phyloP scores from a whole-genome alignment of 441 rosid species.

The Euphorbia corollata region DNA sequence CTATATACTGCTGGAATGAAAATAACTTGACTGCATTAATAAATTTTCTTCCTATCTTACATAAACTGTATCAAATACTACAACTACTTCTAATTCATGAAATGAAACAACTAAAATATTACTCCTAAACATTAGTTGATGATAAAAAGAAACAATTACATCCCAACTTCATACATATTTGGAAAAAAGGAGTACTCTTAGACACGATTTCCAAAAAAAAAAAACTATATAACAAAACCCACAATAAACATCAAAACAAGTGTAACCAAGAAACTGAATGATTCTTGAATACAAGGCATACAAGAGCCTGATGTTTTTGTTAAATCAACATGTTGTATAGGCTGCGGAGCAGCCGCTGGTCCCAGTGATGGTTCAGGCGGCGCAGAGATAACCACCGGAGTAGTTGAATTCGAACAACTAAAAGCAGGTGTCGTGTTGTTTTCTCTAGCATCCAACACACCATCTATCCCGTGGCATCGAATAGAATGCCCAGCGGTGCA shows the following conservation, averaged over 20 bases:
- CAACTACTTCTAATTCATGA: no score
- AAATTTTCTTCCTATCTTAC: no score
- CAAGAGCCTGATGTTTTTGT: slow-evolving; percentile 20
- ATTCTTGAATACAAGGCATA: neutral
- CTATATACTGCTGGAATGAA: no score
- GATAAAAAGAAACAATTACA: neutral
- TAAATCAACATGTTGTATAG: slow-evolving; percentile 6
- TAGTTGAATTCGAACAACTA: slow-evolving; percentile 26
- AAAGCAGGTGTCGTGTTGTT: neutral
- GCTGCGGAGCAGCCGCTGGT: slow-evolving; percentile 18
- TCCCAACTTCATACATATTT: neutral
- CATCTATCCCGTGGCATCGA: slow-evolving; percentile 69
- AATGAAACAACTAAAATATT: no score
- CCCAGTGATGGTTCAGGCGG: slow-evolving; percentile 12
- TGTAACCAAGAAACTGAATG: slow-evolving; percentile 5
- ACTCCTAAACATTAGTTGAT: neutral
- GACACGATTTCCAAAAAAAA: neutral
- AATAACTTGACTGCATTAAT: no score
- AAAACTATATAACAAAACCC: neutral
- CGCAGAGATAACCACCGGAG: slow-evolving; percentile 21
- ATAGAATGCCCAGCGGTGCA: slow-evolving; percentile 51
- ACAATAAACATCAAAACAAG: slow-evolving; percentile 1
- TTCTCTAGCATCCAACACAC: slow-evolving; percentile 29
- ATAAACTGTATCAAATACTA: no score
- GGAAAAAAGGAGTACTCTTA: no score